Evolutionary conservation across 768 basidiomycete genomes (phyloP).

Genomic region (Paxillus involutus): DNA sequence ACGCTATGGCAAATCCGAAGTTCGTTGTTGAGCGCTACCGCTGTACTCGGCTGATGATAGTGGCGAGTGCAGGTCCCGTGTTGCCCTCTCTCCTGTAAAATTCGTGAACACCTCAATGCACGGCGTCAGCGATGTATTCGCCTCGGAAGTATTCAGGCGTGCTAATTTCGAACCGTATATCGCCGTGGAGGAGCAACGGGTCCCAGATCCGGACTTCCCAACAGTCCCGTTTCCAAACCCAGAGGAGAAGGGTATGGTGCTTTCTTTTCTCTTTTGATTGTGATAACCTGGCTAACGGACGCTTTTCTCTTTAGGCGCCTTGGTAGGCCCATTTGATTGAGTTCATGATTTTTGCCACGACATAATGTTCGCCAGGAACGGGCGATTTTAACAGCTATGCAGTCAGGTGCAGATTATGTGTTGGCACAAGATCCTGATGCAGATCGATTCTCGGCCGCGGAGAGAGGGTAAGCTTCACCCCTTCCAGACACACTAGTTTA

Average conservation of each 20-base stretch:
- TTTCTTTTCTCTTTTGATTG: background rate
- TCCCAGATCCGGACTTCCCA: slow-evolving; percentile 82
- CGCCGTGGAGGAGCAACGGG: slow-evolving; percentile 63
- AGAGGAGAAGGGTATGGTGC: slow-evolving; percentile 73
- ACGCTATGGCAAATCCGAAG: slow-evolving; percentile 15
- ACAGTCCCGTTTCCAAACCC: slow-evolving; percentile 88
- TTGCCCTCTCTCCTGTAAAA: slow-evolving; percentile 32
- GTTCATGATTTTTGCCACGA: background rate
- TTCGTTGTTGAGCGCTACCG: slow-evolving; percentile 3
- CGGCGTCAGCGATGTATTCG: slow-evolving; percentile 75
- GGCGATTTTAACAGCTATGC: slow-evolving; percentile 63
- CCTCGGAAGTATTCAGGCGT: slow-evolving; percentile 51
- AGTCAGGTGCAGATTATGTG: slow-evolving; percentile 56
- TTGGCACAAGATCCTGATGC: slow-evolving; percentile 90
- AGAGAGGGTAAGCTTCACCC: slow-evolving; percentile 49
- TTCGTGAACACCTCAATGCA: slow-evolving; percentile 93
- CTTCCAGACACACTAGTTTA: background rate
- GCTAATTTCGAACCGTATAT: slow-evolving; percentile 61
- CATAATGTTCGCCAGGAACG: slow-evolving; percentile 51
- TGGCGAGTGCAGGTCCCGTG: slow-evolving; percentile 9
- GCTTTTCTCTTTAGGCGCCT: slow-evolving; percentile 39
- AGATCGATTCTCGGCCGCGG: slow-evolving; percentile 79
- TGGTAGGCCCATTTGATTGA: slow-evolving; percentile 35
- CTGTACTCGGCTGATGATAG: background rate
- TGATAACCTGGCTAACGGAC: slow-evolving; percentile 1